phyloP scores from a whole-genome alignment of 2,329 filamentous ascomycete genomes.

The Diaporthe capsici region DNA sequence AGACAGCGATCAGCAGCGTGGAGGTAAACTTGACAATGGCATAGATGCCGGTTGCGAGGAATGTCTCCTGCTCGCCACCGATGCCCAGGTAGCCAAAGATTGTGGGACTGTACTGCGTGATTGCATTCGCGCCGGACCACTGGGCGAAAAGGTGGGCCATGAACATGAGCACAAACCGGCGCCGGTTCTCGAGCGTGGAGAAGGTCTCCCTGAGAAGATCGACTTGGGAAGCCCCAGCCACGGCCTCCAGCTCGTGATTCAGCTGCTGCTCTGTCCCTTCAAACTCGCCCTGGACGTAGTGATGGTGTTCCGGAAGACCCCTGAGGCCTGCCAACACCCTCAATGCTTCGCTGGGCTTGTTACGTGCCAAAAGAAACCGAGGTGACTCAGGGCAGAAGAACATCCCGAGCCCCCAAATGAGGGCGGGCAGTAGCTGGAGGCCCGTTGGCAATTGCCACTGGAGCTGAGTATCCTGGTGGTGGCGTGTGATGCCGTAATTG shows the following conservation, averaged over 20 bases:
- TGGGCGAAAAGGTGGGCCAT: slow-evolving; percentile 80
- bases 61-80: slow-evolving; percentile 75
- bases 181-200: slow-evolving; percentile 76
- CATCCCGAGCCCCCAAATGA: slow-evolving; percentile 66
- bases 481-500: slow-evolving; percentile 59
- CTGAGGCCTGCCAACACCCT: not conserved
- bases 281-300: slow-evolving; percentile 6
- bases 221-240: slow-evolving; percentile 73
- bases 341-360: not conserved
- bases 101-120: slow-evolving; percentile 83
- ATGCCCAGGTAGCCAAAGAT: slow-evolving; percentile 81
- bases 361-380: slow-evolving; percentile 48
- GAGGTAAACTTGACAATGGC: slow-evolving; percentile 80
- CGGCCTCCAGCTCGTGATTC: slow-evolving; percentile 80
- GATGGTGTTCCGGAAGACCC: not conserved
- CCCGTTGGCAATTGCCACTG: slow-evolving; percentile 63
- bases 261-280: slow-evolving; percentile 58
- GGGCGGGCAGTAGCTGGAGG: slow-evolving; percentile 63
- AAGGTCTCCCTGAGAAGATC: slow-evolving; percentile 79
- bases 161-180: slow-evolving; percentile 77
- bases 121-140: slow-evolving; percentile 80
- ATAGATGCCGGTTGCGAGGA: slow-evolving; percentile 82
- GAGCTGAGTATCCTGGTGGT: slow-evolving; percentile 43
- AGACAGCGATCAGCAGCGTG: slow-evolving; percentile 78
- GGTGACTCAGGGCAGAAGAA: slow-evolving; percentile 72